These are phyloP conservation scores for Cordia subcordata DNA, from an alignment of 257 asterid species.

Conservation along the genomic window DNA sequence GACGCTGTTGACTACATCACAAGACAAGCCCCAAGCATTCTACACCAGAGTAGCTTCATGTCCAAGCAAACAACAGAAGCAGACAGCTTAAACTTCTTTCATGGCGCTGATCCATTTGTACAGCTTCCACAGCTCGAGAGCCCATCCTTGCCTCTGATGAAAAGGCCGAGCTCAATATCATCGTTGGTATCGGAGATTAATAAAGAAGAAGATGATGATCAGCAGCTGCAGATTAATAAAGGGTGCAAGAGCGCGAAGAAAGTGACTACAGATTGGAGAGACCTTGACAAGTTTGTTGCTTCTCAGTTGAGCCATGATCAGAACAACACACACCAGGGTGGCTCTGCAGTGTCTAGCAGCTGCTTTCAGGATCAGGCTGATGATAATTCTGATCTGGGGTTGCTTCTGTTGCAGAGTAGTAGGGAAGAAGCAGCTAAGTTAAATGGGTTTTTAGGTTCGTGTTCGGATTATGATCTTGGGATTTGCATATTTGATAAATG, in stretches of 20 bases:
- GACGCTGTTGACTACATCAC: slow-evolving; percentile 33
- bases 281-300: slow-evolving; percentile 67
- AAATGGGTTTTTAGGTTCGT: slow-evolving; percentile 34
- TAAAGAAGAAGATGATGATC: slow-evolving; percentile 18
- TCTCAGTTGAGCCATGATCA: slow-evolving; percentile 64
- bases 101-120: slow-evolving; percentile 31
- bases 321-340: slow-evolving; percentile 11
- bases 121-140: slow-evolving; percentile 59
- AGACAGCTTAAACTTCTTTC: slow-evolving; percentile 23
- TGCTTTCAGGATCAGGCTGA: slow-evolving; percentile 2
- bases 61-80: slow-evolving; percentile 50
- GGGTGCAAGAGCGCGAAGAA: slow-evolving; percentile 17
- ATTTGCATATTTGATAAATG: slow-evolving; percentile 51
- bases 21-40: slow-evolving; percentile 23
- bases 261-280: slow-evolving; percentile 62
- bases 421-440: slow-evolving; percentile 38
- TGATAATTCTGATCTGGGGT: slow-evolving; percentile 35
- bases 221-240: neutral
- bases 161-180: slow-evolving; percentile 22
- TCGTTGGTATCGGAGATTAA: slow-evolving; percentile 5
- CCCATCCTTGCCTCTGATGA: slow-evolving; percentile 34
- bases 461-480: slow-evolving; percentile 50
- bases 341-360: slow-evolving; percentile 13
- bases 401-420: slow-evolving; percentile 39
- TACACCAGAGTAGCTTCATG: slow-evolving; percentile 19